Evolutionary conservation across 768 basidiomycete genomes (phyloP).

Genomic region (Tylopilus subfusipes): DNA sequence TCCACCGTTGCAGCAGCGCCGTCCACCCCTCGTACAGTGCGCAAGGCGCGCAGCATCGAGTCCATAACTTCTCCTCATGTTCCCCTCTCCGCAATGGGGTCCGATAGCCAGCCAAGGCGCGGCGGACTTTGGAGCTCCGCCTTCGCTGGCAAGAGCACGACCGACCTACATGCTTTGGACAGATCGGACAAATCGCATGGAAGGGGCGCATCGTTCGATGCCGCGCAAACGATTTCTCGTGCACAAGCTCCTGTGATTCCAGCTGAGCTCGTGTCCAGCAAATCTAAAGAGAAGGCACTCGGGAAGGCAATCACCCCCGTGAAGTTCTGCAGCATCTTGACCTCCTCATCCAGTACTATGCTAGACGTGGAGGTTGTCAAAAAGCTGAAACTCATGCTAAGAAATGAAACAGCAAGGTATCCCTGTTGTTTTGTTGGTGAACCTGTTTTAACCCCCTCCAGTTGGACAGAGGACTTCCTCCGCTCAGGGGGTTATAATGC

Average conservation of each 20-base stretch:
- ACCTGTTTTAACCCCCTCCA: conserved; percentile 27
- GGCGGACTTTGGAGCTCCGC: conserved; percentile 24
- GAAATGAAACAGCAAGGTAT: conserved; percentile 90
- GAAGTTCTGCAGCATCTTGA: conserved; percentile 64
- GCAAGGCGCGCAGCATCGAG: conserved; percentile 71
- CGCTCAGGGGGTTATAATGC: conserved; percentile 81
- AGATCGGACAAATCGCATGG: conserved; percentile 40
- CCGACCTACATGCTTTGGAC: conserved; percentile 25
- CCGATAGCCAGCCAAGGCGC: conserved; percentile 32
- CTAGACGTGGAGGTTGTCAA: conserved; percentile 86
- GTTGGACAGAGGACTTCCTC: conserved; percentile 90
- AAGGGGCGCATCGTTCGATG: conserved; percentile 63
- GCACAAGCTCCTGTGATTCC: conserved; percentile 47
- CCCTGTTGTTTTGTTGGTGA: conserved; percentile 9
- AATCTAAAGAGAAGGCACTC: conserved; percentile 50
- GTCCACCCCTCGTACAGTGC: conserved; percentile 52
- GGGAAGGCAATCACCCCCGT: conserved; percentile 58
- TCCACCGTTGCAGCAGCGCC: conserved; percentile 31
- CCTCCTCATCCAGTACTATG: conserved; percentile 62
- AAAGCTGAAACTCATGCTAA: conserved; percentile 77
- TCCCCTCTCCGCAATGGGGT: conserved; percentile 36
- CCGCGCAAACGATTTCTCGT: conserved; percentile 48
- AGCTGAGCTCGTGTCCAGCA: conserved; percentile 35
- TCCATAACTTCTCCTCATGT: conserved; percentile 55
- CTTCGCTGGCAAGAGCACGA: conserved; percentile 31